A percentile compares a stretch with the other conserved stretches of the same genome.
These are phyloP conservation scores for Blastobotrys persicus DNA, from an alignment of 1,139 yeast species.

Conservation along the genomic window DNA sequence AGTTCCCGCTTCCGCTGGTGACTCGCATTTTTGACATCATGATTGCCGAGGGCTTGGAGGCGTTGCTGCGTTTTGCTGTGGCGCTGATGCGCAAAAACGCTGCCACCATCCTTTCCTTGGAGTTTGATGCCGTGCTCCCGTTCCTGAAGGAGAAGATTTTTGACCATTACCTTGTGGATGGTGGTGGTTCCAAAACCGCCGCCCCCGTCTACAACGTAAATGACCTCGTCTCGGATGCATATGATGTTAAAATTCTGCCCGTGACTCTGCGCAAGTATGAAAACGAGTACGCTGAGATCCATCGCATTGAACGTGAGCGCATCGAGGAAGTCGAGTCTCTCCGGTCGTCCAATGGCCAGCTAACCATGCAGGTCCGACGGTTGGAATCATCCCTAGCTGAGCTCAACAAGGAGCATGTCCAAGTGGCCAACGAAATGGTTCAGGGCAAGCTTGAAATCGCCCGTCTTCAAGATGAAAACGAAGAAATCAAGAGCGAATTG, in stretches of 20 bases:
- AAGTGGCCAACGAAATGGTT: constrained; percentile 72
- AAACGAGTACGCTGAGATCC: constrained; percentile 72
- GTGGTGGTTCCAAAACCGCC: constrained; percentile 14
- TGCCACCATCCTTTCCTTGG: constrained; percentile 52
- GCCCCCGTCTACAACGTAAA: constrained; percentile 55
- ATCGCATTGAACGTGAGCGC: constrained; percentile 64
- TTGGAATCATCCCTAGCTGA: constrained; percentile 67
- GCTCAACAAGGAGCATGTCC: constrained; percentile 76
- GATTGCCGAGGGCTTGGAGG: constrained; percentile 84
- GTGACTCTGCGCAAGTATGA: constrained; percentile 65
- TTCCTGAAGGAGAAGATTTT: constrained; percentile 79
- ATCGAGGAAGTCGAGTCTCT: constrained; percentile 66
- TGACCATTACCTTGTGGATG: constrained; percentile 54
- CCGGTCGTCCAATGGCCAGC: constrained; percentile 63
- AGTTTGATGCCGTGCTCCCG: constrained; percentile 71
- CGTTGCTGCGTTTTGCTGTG: constrained; percentile 74
- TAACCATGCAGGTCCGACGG: constrained; percentile 70
- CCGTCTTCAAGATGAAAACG: constrained; percentile 63
- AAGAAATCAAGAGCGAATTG: constrained; percentile 53
- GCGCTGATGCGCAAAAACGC: constrained; percentile 73
- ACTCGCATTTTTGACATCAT: constrained; percentile 80
- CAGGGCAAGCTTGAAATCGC: constrained; percentile 62
- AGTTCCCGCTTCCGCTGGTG: constrained; percentile 82
- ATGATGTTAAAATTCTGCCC: constrained; percentile 69
- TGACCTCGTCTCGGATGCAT: constrained; percentile 75